phyloP scores from a whole-genome alignment of 2,329 filamentous ascomycete species.

The Alternaria metachromatica region DNA sequence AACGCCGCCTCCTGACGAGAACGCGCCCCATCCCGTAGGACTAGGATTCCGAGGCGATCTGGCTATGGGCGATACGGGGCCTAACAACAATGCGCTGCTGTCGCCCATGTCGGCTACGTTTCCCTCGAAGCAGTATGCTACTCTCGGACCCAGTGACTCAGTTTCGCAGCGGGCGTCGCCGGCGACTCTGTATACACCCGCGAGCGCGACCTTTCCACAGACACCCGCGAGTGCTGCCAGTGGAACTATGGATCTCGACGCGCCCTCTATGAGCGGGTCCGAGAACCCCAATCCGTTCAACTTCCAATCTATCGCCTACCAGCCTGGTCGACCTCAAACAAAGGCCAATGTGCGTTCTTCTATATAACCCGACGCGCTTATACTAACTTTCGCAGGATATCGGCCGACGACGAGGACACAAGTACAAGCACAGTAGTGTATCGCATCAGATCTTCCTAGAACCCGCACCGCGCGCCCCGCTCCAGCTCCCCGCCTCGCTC shows the following conservation, averaged over 20 bases:
- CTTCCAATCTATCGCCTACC: conserved; percentile 73
- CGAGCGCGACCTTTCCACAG: conserved; percentile 44
- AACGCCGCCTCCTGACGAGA: conserved; percentile 66
- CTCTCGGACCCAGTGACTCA: conserved; percentile 43
- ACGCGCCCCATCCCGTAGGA: conserved; percentile 43
- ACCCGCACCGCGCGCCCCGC: conserved; percentile 81
- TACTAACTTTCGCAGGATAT: conserved; percentile 68
- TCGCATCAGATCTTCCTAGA: conserved; percentile 97
- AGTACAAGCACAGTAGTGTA: conserved; percentile 96
- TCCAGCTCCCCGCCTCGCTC: conserved; percentile 88
- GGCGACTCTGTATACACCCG: conserved; percentile 40
- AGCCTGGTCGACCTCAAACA: conserved; percentile 68
- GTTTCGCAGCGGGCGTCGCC: conserved; percentile 44
- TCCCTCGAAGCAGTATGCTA: conserved; percentile 44
- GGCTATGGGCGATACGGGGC: conserved; percentile 33
- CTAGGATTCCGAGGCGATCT: conserved; percentile 43
- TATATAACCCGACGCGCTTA: not conserved
- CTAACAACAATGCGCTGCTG: conserved; percentile 41
- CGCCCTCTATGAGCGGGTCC: conserved; percentile 38
- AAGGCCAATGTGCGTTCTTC: conserved; percentile 62
- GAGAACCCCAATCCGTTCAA: conserved; percentile 79
- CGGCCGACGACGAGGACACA: conserved; percentile 90
- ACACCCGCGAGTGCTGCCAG: conserved; percentile 39
- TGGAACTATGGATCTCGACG: conserved; percentile 37
- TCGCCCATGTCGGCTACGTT: conserved; percentile 51